Evolutionary conservation across 2,329 filamentous ascomycete genomes (phyloP), one percentile per base, ranked within the genome.

Genomic region (Trichoderma asperellum): DNA sequence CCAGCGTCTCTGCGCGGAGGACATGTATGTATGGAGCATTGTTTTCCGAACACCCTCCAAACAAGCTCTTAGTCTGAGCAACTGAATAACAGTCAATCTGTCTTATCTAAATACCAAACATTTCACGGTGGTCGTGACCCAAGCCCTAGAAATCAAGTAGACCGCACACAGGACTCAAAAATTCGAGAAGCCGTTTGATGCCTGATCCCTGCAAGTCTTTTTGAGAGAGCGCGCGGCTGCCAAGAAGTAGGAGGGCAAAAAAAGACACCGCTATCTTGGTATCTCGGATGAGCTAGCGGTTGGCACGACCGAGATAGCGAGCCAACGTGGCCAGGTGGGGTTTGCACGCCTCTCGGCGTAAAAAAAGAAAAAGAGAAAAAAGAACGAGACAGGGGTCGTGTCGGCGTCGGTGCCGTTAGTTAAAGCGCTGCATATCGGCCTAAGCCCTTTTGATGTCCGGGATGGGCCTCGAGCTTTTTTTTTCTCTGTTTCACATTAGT

Each of bases 261-360:
- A 24, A 7, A 12, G 40, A 40, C 49, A 61, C 35, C 61, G 61
- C 61, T 21, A 56, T 56, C 61, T 64, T 56, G 37, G 60, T 52
- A 27, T 55, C 29, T 37, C 61, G 55, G 64, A 52, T 32, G 52
- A 21, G 27, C 53, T 66, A 57, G 52, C 62, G 64, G 32, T 37
- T 67, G 61, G 61, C 61, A 56, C 27, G 47, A 2, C 61, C 61
- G 47, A 52, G 29, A 34, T 34, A 12, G 32, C 61, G 61, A 35
- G 61, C 61, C 55, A 49, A 59, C 52, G 62, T 58, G 64, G 64
- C 64, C 12, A 35, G 64, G 64, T 59, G 55, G 63, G 49, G 63
- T 10, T 34, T 58, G 12, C 16, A 32, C n/a, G 43, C 40, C 14
- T 34, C 18, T 56, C 29, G 56, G 43, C 37, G 24, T 52, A 53